phyloP scores from a whole-genome alignment of 1,284 basidiomycete genomes.

The Cutaneotrichosporon spelunceum region DNA sequence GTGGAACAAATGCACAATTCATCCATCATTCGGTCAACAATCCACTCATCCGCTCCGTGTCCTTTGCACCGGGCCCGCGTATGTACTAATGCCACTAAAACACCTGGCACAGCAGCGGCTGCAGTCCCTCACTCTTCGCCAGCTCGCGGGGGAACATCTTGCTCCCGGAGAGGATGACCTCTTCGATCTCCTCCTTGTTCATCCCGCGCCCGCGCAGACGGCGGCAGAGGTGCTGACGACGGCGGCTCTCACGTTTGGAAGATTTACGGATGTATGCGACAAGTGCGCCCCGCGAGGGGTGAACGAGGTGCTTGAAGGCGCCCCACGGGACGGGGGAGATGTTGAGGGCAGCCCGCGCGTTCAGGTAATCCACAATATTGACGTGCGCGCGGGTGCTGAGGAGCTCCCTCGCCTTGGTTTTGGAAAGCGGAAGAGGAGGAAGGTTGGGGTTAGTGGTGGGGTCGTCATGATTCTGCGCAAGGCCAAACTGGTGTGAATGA shows the following conservation, averaged over 20 bases:
- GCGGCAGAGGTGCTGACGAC: background rate
- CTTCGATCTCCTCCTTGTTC: background rate
- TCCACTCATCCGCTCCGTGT: background rate
- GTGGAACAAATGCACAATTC: background rate
- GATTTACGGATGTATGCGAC: background rate
- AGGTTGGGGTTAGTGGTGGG: background rate
- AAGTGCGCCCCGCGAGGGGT: background rate
- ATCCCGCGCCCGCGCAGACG: background rate
- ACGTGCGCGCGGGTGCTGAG: slow-evolving; percentile 38
- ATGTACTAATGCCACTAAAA: background rate
- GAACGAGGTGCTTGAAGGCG: background rate
- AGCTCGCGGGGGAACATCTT: slow-evolving; percentile 1
- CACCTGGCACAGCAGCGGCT: slow-evolving; percentile 4
- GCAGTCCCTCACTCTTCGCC: background rate
- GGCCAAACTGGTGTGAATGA: slow-evolving; percentile 26
- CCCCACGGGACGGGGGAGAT: background rate
- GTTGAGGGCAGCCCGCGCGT: slow-evolving; percentile 22
- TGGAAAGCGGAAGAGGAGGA: slow-evolving; percentile 31
- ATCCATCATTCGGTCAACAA: background rate
- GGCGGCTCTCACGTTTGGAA: background rate
- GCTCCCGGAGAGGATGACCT: background rate
- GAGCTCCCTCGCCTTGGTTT: slow-evolving; percentile 32
- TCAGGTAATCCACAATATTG: slow-evolving; percentile 43
- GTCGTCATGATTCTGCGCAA: slow-evolving; percentile 21
- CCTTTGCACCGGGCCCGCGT: background rate